Percentiles rank a stretch among this genome's conserved stretches.
Conservation (phyloP, 2,329 filamentous ascomycete species). For the Pseudogymnoascus sp. region DNA sequence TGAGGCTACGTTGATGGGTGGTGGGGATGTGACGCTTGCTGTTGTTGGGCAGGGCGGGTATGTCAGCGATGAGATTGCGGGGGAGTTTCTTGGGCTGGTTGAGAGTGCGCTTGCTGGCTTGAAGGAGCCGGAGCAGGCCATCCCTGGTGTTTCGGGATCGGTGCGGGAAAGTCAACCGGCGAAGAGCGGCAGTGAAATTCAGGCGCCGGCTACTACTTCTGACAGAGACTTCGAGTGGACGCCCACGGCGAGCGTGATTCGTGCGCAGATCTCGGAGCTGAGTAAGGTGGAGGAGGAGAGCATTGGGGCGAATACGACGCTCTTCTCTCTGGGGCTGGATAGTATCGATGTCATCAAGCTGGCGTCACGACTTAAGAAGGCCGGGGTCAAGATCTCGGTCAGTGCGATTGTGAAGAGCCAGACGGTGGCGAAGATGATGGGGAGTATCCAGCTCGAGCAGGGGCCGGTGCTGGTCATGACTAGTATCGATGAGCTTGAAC, state of each 20-base stretch:
- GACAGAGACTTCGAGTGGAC: conserved; percentile 51
- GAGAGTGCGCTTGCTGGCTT: neutral
- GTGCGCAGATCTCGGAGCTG: conserved; percentile 56
- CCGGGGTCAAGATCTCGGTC: conserved; percentile 56
- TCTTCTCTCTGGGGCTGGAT: conserved; percentile 80
- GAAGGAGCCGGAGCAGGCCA: neutral
- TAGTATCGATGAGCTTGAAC: conserved; percentile 22
- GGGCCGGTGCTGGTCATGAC: neutral
- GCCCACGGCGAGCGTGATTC: conserved; percentile 43
- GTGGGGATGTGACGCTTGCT: neutral
- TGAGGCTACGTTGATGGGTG: conserved; percentile 51
- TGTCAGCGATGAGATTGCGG: neutral
- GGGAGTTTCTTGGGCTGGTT: neutral
- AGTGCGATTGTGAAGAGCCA: conserved; percentile 69
- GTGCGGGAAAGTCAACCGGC: neutral
- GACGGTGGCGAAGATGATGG: conserved; percentile 56
- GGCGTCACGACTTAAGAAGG: conserved; percentile 60
- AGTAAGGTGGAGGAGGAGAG: conserved; percentile 44
- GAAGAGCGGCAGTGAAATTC: neutral
- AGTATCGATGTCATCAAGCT: conserved; percentile 89
- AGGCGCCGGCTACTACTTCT: neutral
- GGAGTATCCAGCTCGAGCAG: conserved; percentile 14
- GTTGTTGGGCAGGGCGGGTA: neutral
- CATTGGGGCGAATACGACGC: conserved; percentile 53
- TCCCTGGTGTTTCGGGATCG: neutral